Conservation (phyloP, 768 basidiomycete species). For the Mrakia frigida region DNA sequence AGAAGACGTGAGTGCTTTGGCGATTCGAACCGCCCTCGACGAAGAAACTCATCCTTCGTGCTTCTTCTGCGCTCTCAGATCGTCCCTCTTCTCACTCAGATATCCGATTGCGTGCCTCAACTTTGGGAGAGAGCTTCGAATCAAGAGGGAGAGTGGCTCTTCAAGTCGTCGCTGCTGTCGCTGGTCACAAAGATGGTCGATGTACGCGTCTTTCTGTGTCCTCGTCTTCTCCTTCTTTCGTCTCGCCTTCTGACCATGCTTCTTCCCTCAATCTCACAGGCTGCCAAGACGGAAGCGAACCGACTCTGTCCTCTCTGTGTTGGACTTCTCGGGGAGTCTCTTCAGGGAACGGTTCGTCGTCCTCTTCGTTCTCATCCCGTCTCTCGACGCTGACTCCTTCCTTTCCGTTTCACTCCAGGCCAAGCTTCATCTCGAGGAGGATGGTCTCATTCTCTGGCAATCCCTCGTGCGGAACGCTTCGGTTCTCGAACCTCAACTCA, state of each 20-base stretch:
- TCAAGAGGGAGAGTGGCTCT: constrained; percentile 30
- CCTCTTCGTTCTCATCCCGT: neutral
- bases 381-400: neutral
- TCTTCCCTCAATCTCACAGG: neutral
- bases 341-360: constrained; percentile 4
- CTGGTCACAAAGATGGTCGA: constrained; percentile 28
- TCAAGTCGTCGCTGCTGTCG: constrained; percentile 23
- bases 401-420: neutral
- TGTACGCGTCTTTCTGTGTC: neutral
- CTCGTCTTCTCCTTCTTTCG: neutral
- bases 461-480: constrained; percentile 18
- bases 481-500: constrained; percentile 15
- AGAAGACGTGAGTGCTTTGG: constrained; percentile 10
- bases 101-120: constrained; percentile 18
- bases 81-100: constrained; percentile 13
- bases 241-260: neutral
- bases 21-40: neutral
- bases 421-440: constrained; percentile 27
- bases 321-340: constrained; percentile 18
- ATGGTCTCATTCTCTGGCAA: constrained; percentile 30
- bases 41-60: neutral
- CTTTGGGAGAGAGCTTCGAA: constrained; percentile 24
- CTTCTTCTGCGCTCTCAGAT: constrained; percentile 3
- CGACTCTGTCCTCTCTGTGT: constrained; percentile 24
- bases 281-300: constrained; percentile 10